phyloP scores from a whole-genome alignment of 2,329 filamentous ascomycete genomes.

The Dactylonectria estremocensis region DNA sequence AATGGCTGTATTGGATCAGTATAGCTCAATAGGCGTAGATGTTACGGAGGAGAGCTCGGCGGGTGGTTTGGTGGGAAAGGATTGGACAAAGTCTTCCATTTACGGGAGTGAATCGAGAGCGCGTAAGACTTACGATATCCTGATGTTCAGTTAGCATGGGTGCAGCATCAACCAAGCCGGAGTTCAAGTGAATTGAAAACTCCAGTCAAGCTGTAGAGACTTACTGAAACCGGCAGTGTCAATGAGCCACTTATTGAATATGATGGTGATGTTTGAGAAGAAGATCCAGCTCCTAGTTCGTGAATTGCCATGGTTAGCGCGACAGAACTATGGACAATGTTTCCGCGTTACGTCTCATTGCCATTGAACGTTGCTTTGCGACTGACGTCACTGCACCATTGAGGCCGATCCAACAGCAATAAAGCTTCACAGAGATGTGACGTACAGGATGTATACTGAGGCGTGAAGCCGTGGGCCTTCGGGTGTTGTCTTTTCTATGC shows the following conservation, averaged over 20 bases:
- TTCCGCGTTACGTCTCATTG: not conserved
- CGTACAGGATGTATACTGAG: conserved; percentile 29
- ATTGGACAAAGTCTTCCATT: not conserved
- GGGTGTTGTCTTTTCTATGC: conserved; percentile 10
- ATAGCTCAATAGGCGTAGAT: conserved; percentile 6
- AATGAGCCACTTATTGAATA: conserved; percentile 95
- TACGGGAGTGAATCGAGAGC: not conserved
- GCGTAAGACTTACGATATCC: conserved; percentile 53
- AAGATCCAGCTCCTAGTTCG: conserved; percentile 79
- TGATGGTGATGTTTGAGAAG: conserved; percentile 86
- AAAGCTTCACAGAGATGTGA: not conserved
- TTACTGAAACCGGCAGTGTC: conserved; percentile 82
- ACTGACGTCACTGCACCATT: too few species aligned
- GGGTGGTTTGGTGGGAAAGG: not conserved
- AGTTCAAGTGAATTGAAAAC: not conserved
- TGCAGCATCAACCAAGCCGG: not conserved
- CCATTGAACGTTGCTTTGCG: too few species aligned
- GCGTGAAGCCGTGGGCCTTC: conserved; percentile 27
- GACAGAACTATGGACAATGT: too few species aligned
- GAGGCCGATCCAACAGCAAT: too few species aligned
- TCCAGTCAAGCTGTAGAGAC: conserved; percentile 50
- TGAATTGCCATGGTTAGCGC: conserved; percentile 29
- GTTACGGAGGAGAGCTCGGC: not conserved
- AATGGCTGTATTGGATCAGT: conserved; percentile 57
- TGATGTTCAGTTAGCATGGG: conserved; percentile 37